Base-by-base conservation (phyloP, 768 basidiomycete genomes). In the Tephrocybe rancida region DNA sequence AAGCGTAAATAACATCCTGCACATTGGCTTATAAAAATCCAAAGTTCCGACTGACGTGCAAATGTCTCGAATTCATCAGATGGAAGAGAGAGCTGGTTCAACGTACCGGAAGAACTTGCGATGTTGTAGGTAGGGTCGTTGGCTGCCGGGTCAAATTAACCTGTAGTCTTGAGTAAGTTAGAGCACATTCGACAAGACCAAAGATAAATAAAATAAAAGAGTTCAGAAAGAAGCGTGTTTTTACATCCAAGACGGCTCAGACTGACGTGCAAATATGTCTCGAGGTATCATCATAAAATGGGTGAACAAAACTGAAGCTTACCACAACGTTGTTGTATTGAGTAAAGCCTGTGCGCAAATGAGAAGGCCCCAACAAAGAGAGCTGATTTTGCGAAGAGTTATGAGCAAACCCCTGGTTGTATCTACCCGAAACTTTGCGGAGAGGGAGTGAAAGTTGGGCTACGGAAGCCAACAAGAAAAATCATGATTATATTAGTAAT, bases 31-130 rank as follows among this genome's bases (percentile, higher is more conserved):
- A 55, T 52, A 47, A 60, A 63, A 63, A 59, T 58, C 48, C 48
- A 55, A 57, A 58, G 64, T 64, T 82, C 78, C 48, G 81, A 82
- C 82, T 84, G 82, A 83, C 82, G 80, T 84, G 82, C 82, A 83
- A 83, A 83, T 73, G 67, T 72, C 67, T 62, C 59, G 63, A 69
- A 66, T 55, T 83, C 81, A 73, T 83, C 80, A 63, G 49, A 19
- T 18, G 18, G 8, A 22, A 48, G 3, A 24, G 19, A 49, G 6
- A 45, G 22, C 6, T 3, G 21, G 6, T 26, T 3, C 10, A 34
- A 38, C 48, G 22, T 22, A 46, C 51, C n/a, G 19, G 3, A 13
- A 41, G n/a, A 41, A 41, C 8, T 41, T 3, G 13, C 5, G 3
- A 19, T 21, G 21, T 41, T 41, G 13, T 19, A 5, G 9, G 11